Base-by-base conservation (phyloP, 441 rosid genomes). In the Gossypium lobatum region DNA sequence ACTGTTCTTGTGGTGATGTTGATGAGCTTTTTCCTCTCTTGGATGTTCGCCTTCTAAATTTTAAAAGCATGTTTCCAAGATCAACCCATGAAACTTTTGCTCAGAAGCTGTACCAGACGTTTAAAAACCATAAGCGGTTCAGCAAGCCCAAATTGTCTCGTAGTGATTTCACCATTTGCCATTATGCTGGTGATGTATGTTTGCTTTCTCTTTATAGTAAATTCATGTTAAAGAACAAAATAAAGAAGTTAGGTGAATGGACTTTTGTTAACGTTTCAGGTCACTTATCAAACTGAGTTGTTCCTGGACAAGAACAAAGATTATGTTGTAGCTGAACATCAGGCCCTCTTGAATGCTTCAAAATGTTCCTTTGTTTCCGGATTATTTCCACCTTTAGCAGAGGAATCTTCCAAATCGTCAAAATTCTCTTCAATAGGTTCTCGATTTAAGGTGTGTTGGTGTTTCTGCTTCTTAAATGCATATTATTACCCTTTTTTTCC, bases 1-100 rank as follows among this genome's bases (percentile, higher is more conserved):
- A 69, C 34, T 42, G 10, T 58, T 54, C 7, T 62, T 14, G 20
- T 72, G 58, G 64, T 81, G 68, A 73, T 26, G 74, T 82, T 78
- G 67, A 75, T 83, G 73, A 76, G 18, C 78, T 78, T 77, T 82
- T 14, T 73, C 78, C 80, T 5, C 18, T 23, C 31, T 65, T 57
- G 6, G 3, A 46, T 55, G 46, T 52, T 31, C 6, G 16, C 52
- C 73, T 31, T 54, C 21, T 17, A 53, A 61, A 20, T 58, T 57
- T 58, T 57, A 17, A 20, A 48, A 96, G 99, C 73, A 93, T 93
- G 99, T 96, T 93, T 71, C 99, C 99, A 21, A 91, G 98, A 82
- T 93, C 99, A 77, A 96, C 99, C 3, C 95, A 93, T 83, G 98
- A 96, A 80, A 96, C 98, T 74, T 96, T 96, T 81, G 98, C 99